Evolutionary conservation across 2,329 filamentous ascomycete genomes (phyloP), one percentile per base, ranked within the genome.

Genomic region (Pseudovirgaria hyperparasitica): DNA sequence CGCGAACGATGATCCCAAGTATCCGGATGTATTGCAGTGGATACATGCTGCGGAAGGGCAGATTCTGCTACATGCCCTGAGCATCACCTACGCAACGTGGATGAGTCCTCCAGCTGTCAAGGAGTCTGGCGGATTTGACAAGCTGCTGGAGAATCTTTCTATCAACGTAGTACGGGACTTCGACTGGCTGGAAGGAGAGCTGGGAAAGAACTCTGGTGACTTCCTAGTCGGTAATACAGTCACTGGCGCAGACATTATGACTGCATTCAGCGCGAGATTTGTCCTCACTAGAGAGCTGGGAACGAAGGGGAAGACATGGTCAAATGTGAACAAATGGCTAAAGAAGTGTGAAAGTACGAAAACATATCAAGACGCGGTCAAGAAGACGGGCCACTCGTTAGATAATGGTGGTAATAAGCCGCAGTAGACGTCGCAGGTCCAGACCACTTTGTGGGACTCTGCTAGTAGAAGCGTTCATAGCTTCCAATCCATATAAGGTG

Each of bases 1-100:
- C 3, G 37, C 43, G 4, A 33, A 42, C 5, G 33, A 46, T 4
- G 48, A 57, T 18, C 42, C 50, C 28, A 49, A 55, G 28, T n/a
- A n/a, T n/a, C n/a, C n/a, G n/a, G n/a, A n/a, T n/a, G 46, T 54
- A 5, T 43, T 53, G 6, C 49, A 61, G 40, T 64, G 56, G 54
- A 41, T 63, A 6, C 56, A 63, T 33, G 58, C 62, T 1, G 47
- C 62, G 5, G 61, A 67, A 48, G 62, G 45, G 1, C 62, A 59
- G 2, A 62, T 58, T 32, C 40, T 57, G 29, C 37, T 64, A 6
- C 62, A 65, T 33, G 50, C 40, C 6, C 49, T 65, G 3, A 52
- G 60, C 1, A 52, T 63, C 15, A 41, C 58, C 9, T 64, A 65
- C 36, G 48, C 52, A 5, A 52, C 55, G 5, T 62, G 54, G 57